Evolutionary conservation across 2,329 filamentous ascomycete species (phyloP).

Genomic region (Exophiala sideris): DNA sequence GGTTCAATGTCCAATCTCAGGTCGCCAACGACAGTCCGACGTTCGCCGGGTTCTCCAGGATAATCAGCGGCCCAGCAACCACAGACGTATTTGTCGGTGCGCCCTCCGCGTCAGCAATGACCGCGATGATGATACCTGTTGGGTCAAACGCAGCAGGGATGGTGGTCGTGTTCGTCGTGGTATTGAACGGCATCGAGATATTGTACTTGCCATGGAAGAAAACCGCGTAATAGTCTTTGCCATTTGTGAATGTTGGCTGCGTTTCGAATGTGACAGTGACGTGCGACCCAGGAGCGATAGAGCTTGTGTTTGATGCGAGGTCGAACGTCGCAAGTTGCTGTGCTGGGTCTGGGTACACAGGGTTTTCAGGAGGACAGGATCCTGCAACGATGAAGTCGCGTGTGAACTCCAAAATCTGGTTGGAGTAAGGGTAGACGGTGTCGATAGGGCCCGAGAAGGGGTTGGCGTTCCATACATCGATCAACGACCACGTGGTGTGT

Average conservation of each 20-base stretch:
- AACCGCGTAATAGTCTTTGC: slow-evolving; percentile 39
- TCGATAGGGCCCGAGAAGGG: slow-evolving; percentile 43
- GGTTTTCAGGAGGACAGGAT: slow-evolving; percentile 37
- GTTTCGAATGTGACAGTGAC: slow-evolving; percentile 35
- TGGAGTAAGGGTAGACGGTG: slow-evolving; percentile 42
- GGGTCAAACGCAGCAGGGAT: slow-evolving; percentile 39
- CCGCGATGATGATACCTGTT: slow-evolving; percentile 37
- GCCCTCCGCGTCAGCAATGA: slow-evolving; percentile 37
- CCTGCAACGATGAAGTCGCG: slow-evolving; percentile 34
- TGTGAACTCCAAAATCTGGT: slow-evolving; percentile 41
- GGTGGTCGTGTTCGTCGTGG: slow-evolving; percentile 32
- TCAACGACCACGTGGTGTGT: slow-evolving; percentile 43
- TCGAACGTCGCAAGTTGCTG: slow-evolving; percentile 36
- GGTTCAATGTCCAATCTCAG: too few relatives aligned
- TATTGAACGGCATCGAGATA: slow-evolving; percentile 38
- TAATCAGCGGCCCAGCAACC: slow-evolving; percentile 39
- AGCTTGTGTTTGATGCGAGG: slow-evolving; percentile 29
- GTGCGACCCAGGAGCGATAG: slow-evolving; percentile 33
- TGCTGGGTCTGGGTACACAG: slow-evolving; percentile 37
- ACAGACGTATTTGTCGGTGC: slow-evolving; percentile 39
- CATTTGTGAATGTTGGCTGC: slow-evolving; percentile 25
- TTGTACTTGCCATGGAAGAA: slow-evolving; percentile 41
- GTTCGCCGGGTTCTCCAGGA: slow-evolving; percentile 36
- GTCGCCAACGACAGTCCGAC: too few relatives aligned
- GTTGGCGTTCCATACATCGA: slow-evolving; percentile 40